Conservation (phyloP, 306 rosid genomes). For the Clitoria ternatea region DNA sequence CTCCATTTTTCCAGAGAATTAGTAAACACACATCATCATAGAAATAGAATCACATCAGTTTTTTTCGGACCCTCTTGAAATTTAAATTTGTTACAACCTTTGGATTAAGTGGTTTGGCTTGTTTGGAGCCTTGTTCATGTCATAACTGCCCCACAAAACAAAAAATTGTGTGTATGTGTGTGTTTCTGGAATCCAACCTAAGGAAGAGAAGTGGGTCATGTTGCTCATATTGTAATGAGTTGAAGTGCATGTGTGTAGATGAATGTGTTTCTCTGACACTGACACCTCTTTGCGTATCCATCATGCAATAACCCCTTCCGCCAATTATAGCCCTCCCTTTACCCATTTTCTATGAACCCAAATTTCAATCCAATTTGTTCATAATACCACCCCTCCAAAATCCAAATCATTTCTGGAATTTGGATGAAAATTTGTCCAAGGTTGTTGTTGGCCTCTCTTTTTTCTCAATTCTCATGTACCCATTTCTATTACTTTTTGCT, state of each 20-base stretch:
- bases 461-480: background rate
- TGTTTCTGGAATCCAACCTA: conserved; percentile 13
- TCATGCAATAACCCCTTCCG: conserved; percentile 38
- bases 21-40: background rate
- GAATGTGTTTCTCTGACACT: conserved; percentile 43
- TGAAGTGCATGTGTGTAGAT: conserved; percentile 42
- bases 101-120: background rate
- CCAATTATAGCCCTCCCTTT: conserved; percentile 23
- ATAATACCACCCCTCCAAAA: no score
- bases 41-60: background rate
- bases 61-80: conserved; percentile 2
- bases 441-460: background rate
- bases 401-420: background rate
- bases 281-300: conserved; percentile 53
- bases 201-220: conserved; percentile 32
- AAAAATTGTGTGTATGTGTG: no score
- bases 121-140: no score
- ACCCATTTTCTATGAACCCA: no score
- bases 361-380: no score
- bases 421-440: background rate
- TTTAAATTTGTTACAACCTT: background rate
- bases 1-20: background rate
- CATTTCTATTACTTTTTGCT: background rate
- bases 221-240: background rate
- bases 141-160: conserved; percentile 11